Percentiles rank a stretch among this genome's conserved stretches.
Evolutionary conservation across 2,329 filamentous ascomycete genomes (phyloP).

Genomic region (Coniosporium tulheliwenetii): DNA sequence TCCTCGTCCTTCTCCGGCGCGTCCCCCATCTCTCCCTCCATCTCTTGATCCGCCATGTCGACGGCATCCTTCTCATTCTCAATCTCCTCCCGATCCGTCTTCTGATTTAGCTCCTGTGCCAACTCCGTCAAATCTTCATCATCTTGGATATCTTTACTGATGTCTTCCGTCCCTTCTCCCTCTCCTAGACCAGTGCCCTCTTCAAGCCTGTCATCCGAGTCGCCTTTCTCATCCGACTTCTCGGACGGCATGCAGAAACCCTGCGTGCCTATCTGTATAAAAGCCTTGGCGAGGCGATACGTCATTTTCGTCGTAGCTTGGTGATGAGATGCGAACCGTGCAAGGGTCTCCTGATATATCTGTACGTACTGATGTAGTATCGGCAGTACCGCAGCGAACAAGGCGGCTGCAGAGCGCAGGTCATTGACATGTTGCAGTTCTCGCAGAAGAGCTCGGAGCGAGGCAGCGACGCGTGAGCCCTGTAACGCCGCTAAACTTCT

Average conservation of each 20-base stretch:
- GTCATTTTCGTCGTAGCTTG: slow-evolving; percentile 57
- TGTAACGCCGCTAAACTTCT: slow-evolving; percentile 44
- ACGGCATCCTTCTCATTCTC: slow-evolving; percentile 73
- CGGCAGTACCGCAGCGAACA: slow-evolving; percentile 49
- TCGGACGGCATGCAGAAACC: slow-evolving; percentile 89
- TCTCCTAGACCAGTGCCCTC: slow-evolving; percentile 87
- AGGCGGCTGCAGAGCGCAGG: slow-evolving; percentile 34
- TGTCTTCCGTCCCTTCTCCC: slow-evolving; percentile 89
- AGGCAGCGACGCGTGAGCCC: slow-evolving; percentile 35
- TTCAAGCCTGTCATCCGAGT: slow-evolving; percentile 66
- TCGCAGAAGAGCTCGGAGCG: slow-evolving; percentile 28
- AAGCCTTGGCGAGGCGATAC: slow-evolving; percentile 59
- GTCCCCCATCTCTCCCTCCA: slow-evolving; percentile 72
- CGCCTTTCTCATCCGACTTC: slow-evolving; percentile 53
- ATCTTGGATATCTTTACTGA: slow-evolving; percentile 88
- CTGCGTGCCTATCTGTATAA: slow-evolving; percentile 62
- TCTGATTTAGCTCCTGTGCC: slow-evolving; percentile 64
- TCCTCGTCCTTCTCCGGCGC: slow-evolving; percentile 25
- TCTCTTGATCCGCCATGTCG: slow-evolving; percentile 83
- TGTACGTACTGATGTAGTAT: slow-evolving; percentile 59
- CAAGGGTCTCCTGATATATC: slow-evolving; percentile 43
- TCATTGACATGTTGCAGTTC: slow-evolving; percentile 27
- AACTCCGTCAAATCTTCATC: slow-evolving; percentile 89
- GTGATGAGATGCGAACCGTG: slow-evolving; percentile 49
- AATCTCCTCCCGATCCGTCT: slow-evolving; percentile 43